Evolutionary conservation across 2,329 filamentous ascomycete genomes (phyloP), one percentile per base, ranked within the genome.

Genomic region (Metarhizium brunneum): DNA sequence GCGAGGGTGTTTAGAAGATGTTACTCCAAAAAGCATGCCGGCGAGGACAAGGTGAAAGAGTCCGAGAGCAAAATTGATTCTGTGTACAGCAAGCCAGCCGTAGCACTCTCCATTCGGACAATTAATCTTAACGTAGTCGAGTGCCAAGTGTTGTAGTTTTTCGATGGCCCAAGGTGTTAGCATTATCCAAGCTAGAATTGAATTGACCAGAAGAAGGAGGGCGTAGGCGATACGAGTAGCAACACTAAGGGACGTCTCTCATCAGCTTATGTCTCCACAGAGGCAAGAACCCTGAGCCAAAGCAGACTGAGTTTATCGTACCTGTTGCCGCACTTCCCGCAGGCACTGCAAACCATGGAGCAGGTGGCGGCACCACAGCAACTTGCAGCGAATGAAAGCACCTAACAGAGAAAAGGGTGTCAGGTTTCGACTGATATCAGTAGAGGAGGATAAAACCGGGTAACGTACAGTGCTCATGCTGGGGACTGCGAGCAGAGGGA

Each of bases 161-260:
- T 96, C 90, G 68, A 99, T 89, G 38, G 94, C 94, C 94, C 94
- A 99, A 54, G 91, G 90, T 25, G 94, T 99, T 75, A 99, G 90
- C 90, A 97, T 96, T 64, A 99, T 90, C 94, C 94, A 99, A 40
- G 94, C 92, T 53, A 97, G 71, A 61, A 97, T 96, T 57, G 92
- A 96, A 80, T 99, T 99, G 72, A 97, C 75, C 62, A 99, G 85
- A 55, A 99, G 88, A 60, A 99, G 87, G 66, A 97, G 83, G 61
- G 94, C 92, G 70, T 96, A 96, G 67, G 89, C 92, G 75, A 97
- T 95, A 77, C 94, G 90, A 63, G 94, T 99, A 56, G 92, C 92
- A 75, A 97, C 92, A 74, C 91, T 95, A 63, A 38, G 11, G 14
- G 29, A 47, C 38, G 18, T 38, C 7, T 51, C 32, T 38, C 32